These are phyloP conservation scores for Termitomyces eurrhizus DNA, from an alignment of 768 basidiomycete species.

Conservation along the genomic window DNA sequence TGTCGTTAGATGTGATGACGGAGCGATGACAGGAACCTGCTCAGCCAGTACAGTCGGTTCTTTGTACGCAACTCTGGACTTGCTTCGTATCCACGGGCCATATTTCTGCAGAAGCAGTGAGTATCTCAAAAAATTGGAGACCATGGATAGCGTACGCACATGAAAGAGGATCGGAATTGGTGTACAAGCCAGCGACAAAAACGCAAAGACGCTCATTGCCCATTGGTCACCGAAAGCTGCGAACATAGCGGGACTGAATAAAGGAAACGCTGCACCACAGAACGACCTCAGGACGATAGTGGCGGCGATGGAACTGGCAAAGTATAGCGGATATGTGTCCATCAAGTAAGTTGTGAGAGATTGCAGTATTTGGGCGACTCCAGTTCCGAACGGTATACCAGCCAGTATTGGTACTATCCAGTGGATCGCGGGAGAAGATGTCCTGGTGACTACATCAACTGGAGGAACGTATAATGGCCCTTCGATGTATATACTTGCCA, in stretches of 20 bases:
- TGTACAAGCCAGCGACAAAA: constrained; percentile 44
- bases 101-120: constrained; percentile 37
- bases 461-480: background rate
- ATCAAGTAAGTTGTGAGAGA: constrained; percentile 68
- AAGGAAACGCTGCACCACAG: constrained; percentile 60
- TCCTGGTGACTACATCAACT: constrained; percentile 30
- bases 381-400: constrained; percentile 62
- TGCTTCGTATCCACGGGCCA: constrained; percentile 42
- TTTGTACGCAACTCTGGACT: constrained; percentile 41
- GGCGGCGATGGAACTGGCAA: constrained; percentile 65
- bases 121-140: background rate
- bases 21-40: background rate
- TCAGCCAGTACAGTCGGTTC: constrained; percentile 19
- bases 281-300: constrained; percentile 63
- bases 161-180: constrained; percentile 56
- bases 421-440: constrained; percentile 45
- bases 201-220: constrained; percentile 54
- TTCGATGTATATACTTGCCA: constrained; percentile 31
- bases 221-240: constrained; percentile 47
- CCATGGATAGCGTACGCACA: constrained; percentile 28
- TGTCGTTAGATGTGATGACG: constrained; percentile 10
- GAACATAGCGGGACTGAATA: constrained; percentile 54
- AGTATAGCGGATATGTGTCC: constrained; percentile 65
- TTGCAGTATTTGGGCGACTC: constrained; percentile 62
- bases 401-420: constrained; percentile 69